Conservation (phyloP, 1,139 yeast genomes). For the Kodamaea arcana region DNA sequence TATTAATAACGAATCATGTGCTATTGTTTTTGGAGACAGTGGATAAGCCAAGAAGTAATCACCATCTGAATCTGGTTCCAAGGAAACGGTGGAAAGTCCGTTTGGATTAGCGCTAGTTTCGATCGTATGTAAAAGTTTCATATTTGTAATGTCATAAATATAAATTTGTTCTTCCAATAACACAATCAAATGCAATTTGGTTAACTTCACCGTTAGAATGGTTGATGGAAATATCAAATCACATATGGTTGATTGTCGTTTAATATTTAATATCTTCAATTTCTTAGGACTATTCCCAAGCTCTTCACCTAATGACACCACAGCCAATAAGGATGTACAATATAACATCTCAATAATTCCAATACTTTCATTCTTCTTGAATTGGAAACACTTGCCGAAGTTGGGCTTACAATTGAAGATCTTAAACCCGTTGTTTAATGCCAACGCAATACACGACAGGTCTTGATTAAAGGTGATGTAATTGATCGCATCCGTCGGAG, state of each 20-base stretch:
- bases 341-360: conserved; percentile 88
- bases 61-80: conserved; percentile 41
- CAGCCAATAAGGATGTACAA: conserved; percentile 79
- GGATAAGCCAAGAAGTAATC: conserved; percentile 81
- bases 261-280: conserved; percentile 77
- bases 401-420: conserved; percentile 82
- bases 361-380: conserved; percentile 49
- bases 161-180: conserved; percentile 81
- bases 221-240: conserved; percentile 88
- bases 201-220: conserved; percentile 72
- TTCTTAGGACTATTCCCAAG: conserved; percentile 78
- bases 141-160: conserved; percentile 81
- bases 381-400: conserved; percentile 72
- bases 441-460: conserved; percentile 81
- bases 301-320: conserved; percentile 85
- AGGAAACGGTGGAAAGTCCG: conserved; percentile 63
- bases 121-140: conserved; percentile 84
- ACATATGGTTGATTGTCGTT: conserved; percentile 66
- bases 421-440: conserved; percentile 71
- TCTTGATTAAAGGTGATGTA: conserved; percentile 86
- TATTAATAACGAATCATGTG: conserved; percentile 41
- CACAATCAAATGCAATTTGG: conserved; percentile 69
- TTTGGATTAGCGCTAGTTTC: conserved; percentile 72
- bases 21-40: conserved; percentile 60
- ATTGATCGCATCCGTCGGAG: conserved; percentile 33